Evolutionary conservation across 768 basidiomycete genomes (phyloP).

Genomic region (Suillus paluster): DNA sequence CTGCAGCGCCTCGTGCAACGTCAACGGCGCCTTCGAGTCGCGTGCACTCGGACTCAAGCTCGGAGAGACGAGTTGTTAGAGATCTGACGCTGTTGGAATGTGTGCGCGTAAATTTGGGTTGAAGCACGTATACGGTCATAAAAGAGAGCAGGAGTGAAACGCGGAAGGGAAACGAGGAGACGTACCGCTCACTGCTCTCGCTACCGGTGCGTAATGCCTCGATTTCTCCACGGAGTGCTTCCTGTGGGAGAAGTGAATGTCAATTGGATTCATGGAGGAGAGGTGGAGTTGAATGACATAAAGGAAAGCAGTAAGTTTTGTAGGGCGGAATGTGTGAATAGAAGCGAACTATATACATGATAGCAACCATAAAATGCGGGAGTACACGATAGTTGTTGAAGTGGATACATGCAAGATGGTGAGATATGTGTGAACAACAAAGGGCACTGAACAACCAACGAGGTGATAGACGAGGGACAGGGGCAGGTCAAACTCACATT

Average conservation of each 20-base stretch:
- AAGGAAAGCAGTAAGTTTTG: background rate
- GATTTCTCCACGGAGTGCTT: constrained; percentile 94
- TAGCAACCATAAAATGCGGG: background rate
- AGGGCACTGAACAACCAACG: background rate
- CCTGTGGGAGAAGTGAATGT: constrained; percentile 50
- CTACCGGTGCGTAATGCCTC: constrained; percentile 84
- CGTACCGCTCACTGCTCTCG: constrained; percentile 71
- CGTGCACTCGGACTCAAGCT: constrained; percentile 78
- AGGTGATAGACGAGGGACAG: background rate
- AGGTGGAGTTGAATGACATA: background rate
- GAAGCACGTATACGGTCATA: background rate
- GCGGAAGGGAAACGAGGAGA: constrained; percentile 2
- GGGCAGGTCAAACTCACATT: constrained; percentile 59
- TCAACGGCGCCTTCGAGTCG: constrained; percentile 70
- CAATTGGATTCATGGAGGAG: background rate
- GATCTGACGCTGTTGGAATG: constrained; percentile 56
- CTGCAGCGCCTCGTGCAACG: constrained; percentile 31
- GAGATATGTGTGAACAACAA: background rate
- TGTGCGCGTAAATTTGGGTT: background rate
- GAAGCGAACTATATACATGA: background rate
- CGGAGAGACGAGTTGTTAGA: constrained; percentile 73
- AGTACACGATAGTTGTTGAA: background rate
- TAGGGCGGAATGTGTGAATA: background rate
- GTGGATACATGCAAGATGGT: background rate
- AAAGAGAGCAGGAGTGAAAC: background rate